These are phyloP conservation scores for Mycocentrospora acerina DNA, from an alignment of 2,329 filamentous ascomycete genomes.

Conservation along the genomic window DNA sequence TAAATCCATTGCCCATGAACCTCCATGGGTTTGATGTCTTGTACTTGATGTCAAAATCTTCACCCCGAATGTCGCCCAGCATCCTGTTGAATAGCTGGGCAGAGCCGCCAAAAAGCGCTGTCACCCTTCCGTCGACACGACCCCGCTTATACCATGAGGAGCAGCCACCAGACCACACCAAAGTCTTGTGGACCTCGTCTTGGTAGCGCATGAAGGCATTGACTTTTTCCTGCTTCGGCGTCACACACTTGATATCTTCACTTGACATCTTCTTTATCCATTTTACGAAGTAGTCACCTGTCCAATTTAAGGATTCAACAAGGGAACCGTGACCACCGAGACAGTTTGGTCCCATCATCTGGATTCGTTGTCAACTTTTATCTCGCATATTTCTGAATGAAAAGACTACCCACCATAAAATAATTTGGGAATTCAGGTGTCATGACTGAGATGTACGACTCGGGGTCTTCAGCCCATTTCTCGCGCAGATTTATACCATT, in stretches of 20 bases:
- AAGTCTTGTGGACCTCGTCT: conserved; percentile 20
- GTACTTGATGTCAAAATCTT: conserved; percentile 54
- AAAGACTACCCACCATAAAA: too few species aligned
- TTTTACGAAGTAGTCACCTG: conserved; percentile 22
- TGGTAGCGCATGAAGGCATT: conserved; percentile 19
- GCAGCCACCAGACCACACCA: conserved; percentile 21
- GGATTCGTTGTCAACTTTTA: too few species aligned
- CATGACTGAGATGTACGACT: conserved; percentile 43
- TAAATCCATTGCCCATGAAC: conserved; percentile 54
- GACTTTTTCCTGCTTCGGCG: conserved; percentile 13
- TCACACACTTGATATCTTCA: conserved; percentile 22
- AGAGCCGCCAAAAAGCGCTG: conserved; percentile 18
- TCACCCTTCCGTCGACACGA: conserved; percentile 18
- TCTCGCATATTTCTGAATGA: background rate
- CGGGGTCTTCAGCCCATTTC: conserved; percentile 42
- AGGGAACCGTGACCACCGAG: conserved; percentile 20
- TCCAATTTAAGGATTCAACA: conserved; percentile 20
- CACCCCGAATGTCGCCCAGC: conserved; percentile 42
- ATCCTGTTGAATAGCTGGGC: conserved; percentile 21
- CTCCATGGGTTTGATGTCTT: conserved; percentile 47
- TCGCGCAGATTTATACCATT: conserved; percentile 42
- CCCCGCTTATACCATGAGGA: conserved; percentile 20
- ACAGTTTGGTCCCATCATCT: conserved; percentile 30
- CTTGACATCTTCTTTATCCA: conserved; percentile 24
- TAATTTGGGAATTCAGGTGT: conserved; percentile 10